phyloP scores from a whole-genome alignment of 2,329 filamentous ascomycete genomes.

The Tolypocladium ophioglossoides region DNA sequence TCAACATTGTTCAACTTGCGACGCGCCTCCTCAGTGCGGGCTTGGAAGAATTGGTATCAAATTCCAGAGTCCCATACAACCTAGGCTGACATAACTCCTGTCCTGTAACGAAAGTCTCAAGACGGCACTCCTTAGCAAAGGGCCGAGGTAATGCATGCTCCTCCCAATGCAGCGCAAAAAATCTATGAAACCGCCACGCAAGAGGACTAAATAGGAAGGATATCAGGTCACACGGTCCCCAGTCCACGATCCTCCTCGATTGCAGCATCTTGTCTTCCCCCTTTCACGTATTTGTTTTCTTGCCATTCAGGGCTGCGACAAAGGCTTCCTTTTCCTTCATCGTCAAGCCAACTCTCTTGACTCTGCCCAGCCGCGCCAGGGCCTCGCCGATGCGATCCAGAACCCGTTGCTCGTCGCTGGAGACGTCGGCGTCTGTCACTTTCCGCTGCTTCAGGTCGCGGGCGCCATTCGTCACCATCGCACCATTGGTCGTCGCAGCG shows the following conservation, averaged over 20 bases:
- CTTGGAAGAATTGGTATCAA: background rate
- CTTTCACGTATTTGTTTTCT: slow-evolving; percentile 10
- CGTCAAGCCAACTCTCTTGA: slow-evolving; percentile 79
- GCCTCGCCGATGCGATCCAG: slow-evolving; percentile 76
- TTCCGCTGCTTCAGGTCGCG: slow-evolving; percentile 17
- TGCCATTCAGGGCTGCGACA: slow-evolving; percentile 52
- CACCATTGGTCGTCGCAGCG: slow-evolving; percentile 21
- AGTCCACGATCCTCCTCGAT: background rate
- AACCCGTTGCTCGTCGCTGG: slow-evolving; percentile 53
- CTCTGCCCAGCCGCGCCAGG: slow-evolving; percentile 74
- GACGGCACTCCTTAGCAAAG: background rate
- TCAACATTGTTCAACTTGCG: background rate
- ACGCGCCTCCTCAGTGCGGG: background rate
- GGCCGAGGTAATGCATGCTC: background rate
- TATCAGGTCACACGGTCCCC: background rate
- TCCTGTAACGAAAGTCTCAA: background rate
- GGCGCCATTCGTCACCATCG: slow-evolving; percentile 13
- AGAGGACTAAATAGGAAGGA: background rate
- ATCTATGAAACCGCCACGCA: background rate
- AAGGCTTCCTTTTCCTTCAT: slow-evolving; percentile 77
- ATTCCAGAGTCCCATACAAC: background rate
- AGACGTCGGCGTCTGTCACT: slow-evolving; percentile 16
- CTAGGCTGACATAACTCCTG: background rate
- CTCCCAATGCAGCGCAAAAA: background rate
- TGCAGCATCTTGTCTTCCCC: background rate